phyloP scores from a whole-genome alignment of 2,329 filamentous ascomycete genomes.

The Verticillium longisporum region DNA sequence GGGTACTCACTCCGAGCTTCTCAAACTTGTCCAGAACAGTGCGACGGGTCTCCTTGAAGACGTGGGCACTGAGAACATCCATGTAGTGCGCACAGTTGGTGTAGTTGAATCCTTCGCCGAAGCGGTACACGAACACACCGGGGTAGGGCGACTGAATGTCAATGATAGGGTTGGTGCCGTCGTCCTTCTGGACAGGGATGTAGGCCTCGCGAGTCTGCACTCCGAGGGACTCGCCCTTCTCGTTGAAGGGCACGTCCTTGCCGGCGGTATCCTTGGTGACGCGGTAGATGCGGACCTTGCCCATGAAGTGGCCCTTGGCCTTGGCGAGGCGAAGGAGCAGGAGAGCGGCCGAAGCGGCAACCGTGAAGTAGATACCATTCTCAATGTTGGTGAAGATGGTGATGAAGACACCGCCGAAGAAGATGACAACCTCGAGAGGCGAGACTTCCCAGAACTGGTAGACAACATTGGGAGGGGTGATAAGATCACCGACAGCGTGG shows the following conservation, averaged over 20 bases:
- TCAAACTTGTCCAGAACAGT: constrained; percentile 33
- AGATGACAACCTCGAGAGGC: constrained; percentile 67
- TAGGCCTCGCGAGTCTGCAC: constrained; percentile 25
- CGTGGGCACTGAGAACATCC: constrained; percentile 29
- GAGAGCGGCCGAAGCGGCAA: constrained; percentile 32
- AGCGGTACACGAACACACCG: constrained; percentile 45
- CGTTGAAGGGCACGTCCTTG: constrained; percentile 11
- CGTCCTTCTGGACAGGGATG: constrained; percentile 31
- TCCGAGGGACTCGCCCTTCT: constrained; percentile 8
- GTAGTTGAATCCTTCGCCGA: constrained; percentile 46
- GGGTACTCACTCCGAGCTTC: constrained; percentile 36
- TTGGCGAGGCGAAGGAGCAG: constrained; percentile 38
- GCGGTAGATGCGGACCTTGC: constrained; percentile 21
- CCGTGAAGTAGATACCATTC: constrained; percentile 42
- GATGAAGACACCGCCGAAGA: constrained; percentile 64
- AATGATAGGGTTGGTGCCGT: constrained; percentile 37
- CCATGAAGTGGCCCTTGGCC: constrained; percentile 40
- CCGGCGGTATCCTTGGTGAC: constrained; percentile 10
- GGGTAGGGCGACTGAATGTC: constrained; percentile 35
- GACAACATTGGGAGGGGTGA: constrained; percentile 65
- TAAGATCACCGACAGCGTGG: constrained; percentile 71
- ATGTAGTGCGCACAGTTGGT: constrained; percentile 42
- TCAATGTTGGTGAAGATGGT: constrained; percentile 43
- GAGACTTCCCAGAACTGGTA: constrained; percentile 75
- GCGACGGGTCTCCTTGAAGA: constrained; percentile 32